Evolutionary conservation across 352 stramenopile species (phyloP).

Genomic region (Globisporangium alternatum): DNA sequence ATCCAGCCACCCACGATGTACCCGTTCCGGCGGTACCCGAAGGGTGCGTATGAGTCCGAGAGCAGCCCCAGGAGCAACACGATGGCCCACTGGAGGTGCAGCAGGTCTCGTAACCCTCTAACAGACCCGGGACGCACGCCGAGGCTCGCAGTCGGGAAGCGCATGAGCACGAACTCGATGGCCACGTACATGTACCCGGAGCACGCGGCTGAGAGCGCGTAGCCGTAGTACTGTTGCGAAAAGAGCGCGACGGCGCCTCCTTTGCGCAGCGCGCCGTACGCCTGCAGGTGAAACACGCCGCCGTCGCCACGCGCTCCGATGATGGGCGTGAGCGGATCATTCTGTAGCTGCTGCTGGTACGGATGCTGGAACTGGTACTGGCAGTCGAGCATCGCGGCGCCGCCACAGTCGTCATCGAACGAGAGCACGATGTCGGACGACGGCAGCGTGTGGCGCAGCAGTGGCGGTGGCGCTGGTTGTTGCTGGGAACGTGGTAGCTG

Average conservation of each 20-base stretch:
- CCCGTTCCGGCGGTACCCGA: conserved; percentile 45
- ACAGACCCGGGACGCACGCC: conserved; percentile 7
- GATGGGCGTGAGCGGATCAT: conserved; percentile 6
- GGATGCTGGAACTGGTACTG: neutral
- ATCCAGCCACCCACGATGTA: conserved; percentile 69
- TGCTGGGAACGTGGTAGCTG: neutral
- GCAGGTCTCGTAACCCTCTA: conserved; percentile 19
- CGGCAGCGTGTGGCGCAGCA: neutral
- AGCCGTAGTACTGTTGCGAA: conserved; percentile 13
- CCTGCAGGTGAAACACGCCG: conserved; percentile 62
- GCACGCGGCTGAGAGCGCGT: conserved; percentile 13
- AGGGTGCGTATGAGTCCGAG: conserved; percentile 30
- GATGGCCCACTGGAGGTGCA: conserved; percentile 31
- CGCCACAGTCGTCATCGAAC: conserved; percentile 6
- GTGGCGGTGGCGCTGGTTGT: no score
- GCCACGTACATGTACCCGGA: conserved; percentile 17
- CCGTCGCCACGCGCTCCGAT: conserved; percentile 24
- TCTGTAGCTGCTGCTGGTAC: neutral
- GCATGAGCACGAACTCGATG: conserved; percentile 16
- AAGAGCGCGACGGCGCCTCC: conserved; percentile 13
- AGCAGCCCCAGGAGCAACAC: conserved; percentile 30
- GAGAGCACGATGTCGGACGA: conserved; percentile 13
- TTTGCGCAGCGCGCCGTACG: conserved; percentile 49
- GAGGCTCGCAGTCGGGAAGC: conserved; percentile 13
- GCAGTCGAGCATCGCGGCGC: conserved; percentile 10